phyloP scores from a whole-genome alignment of 192 early-diverging fungal species.

The Piromyces finnis region DNA sequence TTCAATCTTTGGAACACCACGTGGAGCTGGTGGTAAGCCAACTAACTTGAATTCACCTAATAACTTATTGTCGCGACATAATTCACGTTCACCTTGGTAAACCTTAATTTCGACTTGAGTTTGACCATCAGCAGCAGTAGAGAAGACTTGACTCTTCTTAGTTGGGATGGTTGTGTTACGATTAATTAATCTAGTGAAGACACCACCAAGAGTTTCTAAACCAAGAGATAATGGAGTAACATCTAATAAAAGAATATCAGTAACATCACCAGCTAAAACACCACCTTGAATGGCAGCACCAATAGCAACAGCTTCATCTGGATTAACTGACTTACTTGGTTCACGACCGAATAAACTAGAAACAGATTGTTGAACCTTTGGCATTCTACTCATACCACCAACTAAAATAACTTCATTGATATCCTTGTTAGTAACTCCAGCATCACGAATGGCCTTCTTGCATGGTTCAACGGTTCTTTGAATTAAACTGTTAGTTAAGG shows the following conservation, averaged over 20 bases:
- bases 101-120: constrained; percentile 95
- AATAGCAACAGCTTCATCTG: constrained; percentile 95
- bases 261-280: constrained; percentile 89
- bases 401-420: constrained; percentile 92
- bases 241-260: constrained; percentile 87
- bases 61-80: constrained; percentile 92
- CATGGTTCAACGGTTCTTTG: constrained; percentile 82
- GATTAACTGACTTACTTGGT: constrained; percentile 89
- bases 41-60: constrained; percentile 94
- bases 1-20: constrained; percentile 93
- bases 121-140: constrained; percentile 95
- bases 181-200: constrained; percentile 91
- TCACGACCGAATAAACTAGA: constrained; percentile 77
- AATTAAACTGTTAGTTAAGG: constrained; percentile 58
- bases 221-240: constrained; percentile 95
- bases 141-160: constrained; percentile 98
- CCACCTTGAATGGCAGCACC: constrained; percentile 97
- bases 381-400: constrained; percentile 96
- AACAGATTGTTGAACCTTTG: constrained; percentile 87
- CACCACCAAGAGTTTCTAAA: constrained; percentile 95
- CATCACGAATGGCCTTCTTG: constrained; percentile 93
- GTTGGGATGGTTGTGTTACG: constrained; percentile 98
- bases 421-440: constrained; percentile 56
- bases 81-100: constrained; percentile 97
- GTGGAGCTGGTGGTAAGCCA: constrained; percentile 88